These are phyloP conservation scores for Suhomyces yuchorum DNA, from an alignment of 1,139 yeast species.

Conservation along the genomic window DNA sequence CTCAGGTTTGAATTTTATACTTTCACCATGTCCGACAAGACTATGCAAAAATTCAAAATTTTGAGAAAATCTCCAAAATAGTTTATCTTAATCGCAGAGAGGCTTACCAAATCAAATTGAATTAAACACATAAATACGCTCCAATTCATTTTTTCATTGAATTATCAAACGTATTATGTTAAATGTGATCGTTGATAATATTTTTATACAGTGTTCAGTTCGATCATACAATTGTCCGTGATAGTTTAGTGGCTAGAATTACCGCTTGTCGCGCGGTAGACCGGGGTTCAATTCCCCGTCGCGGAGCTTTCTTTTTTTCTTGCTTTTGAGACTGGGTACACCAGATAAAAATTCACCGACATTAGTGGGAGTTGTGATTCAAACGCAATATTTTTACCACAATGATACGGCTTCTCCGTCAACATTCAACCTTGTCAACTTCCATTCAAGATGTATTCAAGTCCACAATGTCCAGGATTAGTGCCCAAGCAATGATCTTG, in stretches of 20 bases:
- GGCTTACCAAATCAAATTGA: no score
- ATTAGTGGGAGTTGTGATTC: neutral
- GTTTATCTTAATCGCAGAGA: no score
- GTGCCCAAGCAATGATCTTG: conserved; percentile 49
- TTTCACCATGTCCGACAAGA: no score
- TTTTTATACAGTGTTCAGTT: no score
- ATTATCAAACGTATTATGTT: no score
- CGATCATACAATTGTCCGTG: conserved; percentile 36
- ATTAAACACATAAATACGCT: no score
- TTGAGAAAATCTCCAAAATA: no score
- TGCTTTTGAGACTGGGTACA: neutral
- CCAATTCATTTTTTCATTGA: no score
- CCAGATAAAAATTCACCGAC: neutral
- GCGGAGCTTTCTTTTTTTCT: conserved; percentile 43
- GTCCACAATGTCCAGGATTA: conserved; percentile 41
- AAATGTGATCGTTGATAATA: no score
- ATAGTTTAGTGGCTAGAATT: conserved; percentile 52
- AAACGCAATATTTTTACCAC: neutral
- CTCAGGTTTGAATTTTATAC: no score
- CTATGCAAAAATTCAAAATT: no score
- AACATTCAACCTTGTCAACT: conserved; percentile 4
- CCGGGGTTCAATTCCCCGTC: conserved; percentile 75
- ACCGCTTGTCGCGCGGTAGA: conserved; percentile 61
- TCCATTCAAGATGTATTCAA: conserved; percentile 16
- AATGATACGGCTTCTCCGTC: conserved; percentile 12